A percentile compares a stretch with the other conserved stretches of the same genome.
Evolutionary conservation across 2,329 filamentous ascomycete genomes (phyloP).

Genomic region (Simplicillium aogashimaense): DNA sequence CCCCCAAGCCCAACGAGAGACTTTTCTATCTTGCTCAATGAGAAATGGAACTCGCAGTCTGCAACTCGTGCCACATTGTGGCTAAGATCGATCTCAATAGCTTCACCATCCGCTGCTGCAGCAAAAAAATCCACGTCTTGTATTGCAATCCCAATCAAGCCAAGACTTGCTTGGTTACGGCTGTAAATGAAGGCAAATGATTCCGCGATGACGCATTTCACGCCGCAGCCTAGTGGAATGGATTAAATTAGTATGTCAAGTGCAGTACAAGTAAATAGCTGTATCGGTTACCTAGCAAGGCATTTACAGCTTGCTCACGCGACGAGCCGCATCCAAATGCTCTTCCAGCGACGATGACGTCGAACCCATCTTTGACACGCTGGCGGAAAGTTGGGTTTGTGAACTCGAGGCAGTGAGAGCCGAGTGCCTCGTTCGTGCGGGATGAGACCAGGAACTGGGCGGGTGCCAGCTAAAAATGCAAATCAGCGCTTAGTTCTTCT

Average conservation of each 20-base stretch:
- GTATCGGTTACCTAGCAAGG: slow-evolving; percentile 9
- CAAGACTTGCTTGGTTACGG: slow-evolving; percentile 33
- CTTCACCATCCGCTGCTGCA: slow-evolving; percentile 21
- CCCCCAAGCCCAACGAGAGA: slow-evolving; percentile 24
- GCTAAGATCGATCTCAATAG: slow-evolving; percentile 24
- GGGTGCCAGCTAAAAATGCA: slow-evolving; percentile 24
- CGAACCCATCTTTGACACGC: slow-evolving; percentile 21
- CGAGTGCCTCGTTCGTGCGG: slow-evolving; percentile 20
- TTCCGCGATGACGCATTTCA: slow-evolving; percentile 31
- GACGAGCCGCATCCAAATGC: slow-evolving; percentile 35
- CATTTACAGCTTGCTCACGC: slow-evolving; percentile 30
- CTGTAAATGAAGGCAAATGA: slow-evolving; percentile 36
- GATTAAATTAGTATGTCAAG: no score
- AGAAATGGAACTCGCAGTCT: slow-evolving; percentile 19
- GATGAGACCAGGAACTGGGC: slow-evolving; percentile 22
- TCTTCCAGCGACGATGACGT: slow-evolving; percentile 33
- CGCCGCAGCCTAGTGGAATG: slow-evolving; percentile 21
- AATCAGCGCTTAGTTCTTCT: not conserved
- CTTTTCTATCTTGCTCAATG: slow-evolving; percentile 27
- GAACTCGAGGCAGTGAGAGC: slow-evolving; percentile 27
- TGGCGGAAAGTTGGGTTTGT: slow-evolving; percentile 28
- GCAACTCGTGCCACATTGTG: slow-evolving; percentile 7
- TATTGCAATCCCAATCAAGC: slow-evolving; percentile 31
- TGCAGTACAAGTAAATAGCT: no score
- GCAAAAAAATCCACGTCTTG: slow-evolving; percentile 25